phyloP scores from a whole-genome alignment of 768 basidiomycete species.

The Boletus insuetus region DNA sequence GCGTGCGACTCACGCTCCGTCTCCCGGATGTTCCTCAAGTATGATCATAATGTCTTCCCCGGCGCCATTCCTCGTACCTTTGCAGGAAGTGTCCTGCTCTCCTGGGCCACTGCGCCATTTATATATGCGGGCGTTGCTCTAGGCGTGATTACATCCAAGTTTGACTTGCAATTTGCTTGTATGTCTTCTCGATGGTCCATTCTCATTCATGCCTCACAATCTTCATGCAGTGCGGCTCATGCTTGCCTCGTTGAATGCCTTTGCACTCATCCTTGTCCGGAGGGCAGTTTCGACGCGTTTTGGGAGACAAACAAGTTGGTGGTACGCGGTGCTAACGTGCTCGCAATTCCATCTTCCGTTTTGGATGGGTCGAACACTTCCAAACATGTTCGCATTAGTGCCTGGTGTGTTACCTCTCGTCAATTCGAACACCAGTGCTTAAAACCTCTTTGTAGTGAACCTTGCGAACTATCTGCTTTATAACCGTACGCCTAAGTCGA shows the following conservation, averaged over 20 bases:
- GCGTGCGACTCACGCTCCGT: slow-evolving; percentile 5
- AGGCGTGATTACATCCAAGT: slow-evolving; percentile 51
- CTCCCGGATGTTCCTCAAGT: slow-evolving; percentile 44
- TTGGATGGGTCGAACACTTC: slow-evolving; percentile 91
- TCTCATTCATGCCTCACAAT: not conserved
- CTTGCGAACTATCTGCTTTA: slow-evolving; percentile 51
- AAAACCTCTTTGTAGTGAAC: slow-evolving; percentile 42
- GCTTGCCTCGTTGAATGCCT: slow-evolving; percentile 63
- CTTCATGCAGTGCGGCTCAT: slow-evolving; percentile 61
- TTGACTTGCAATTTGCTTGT: slow-evolving; percentile 73
- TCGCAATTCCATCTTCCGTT: slow-evolving; percentile 91
- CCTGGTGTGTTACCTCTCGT: slow-evolving; percentile 51
- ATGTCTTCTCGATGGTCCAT: slow-evolving; percentile 22
- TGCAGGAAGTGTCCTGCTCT: slow-evolving; percentile 69
- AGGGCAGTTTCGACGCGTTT: slow-evolving; percentile 63
- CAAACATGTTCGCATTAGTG: slow-evolving; percentile 89
- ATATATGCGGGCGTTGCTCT: slow-evolving; percentile 40
- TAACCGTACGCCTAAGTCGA: slow-evolving; percentile 35
- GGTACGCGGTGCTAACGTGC: slow-evolving; percentile 67
- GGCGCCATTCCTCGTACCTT: slow-evolving; percentile 91
- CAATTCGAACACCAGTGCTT: not conserved
- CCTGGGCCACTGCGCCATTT: slow-evolving; percentile 51
- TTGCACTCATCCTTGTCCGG: slow-evolving; percentile 60
- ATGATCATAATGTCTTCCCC: slow-evolving; percentile 86
- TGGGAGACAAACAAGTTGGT: slow-evolving; percentile 51